Percentiles rank a stretch among this genome's conserved stretches.
These are phyloP conservation scores for Cryptosporidium ubiquitum DNA, from an alignment of 169 alveolate genomes.

Conservation along the genomic window DNA sequence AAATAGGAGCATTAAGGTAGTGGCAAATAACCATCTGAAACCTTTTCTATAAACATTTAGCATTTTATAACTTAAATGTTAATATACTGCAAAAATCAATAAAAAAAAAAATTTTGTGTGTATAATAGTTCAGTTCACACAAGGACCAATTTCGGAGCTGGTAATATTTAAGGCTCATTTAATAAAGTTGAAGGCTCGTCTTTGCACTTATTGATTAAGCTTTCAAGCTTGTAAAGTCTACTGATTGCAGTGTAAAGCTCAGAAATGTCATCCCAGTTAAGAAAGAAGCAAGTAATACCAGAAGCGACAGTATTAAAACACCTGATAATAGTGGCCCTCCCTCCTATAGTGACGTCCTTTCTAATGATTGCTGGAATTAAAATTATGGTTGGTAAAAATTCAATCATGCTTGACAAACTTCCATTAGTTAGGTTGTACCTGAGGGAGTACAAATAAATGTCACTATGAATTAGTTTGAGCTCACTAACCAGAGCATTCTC, in stretches of 20 bases:
- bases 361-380: constrained; percentile 50
- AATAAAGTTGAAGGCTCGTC: neutral
- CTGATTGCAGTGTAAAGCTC: constrained; percentile 18
- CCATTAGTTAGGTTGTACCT: neutral
- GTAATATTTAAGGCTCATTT: neutral
- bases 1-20: neutral
- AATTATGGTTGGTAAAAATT: constrained; percentile 21
- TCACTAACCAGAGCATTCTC: neutral
- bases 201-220: neutral
- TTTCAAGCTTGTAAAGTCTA: constrained; percentile 29
- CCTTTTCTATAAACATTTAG: neutral
- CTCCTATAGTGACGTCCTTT: constrained; percentile 19
- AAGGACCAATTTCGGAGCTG: neutral
- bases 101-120: neutral
- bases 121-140: neutral
- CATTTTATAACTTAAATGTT: neutral
- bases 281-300: constrained; percentile 28
- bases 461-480: constrained; percentile 7
- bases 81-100: no score
- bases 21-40: neutral
- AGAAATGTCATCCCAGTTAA: constrained; percentile 52
- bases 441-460: constrained; percentile 10
- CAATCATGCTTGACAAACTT: neutral
- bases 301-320: constrained; percentile 43
- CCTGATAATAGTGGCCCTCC: constrained; percentile 27